Conservation (phyloP, 306 rosid species). For the Senna tora region DNA sequence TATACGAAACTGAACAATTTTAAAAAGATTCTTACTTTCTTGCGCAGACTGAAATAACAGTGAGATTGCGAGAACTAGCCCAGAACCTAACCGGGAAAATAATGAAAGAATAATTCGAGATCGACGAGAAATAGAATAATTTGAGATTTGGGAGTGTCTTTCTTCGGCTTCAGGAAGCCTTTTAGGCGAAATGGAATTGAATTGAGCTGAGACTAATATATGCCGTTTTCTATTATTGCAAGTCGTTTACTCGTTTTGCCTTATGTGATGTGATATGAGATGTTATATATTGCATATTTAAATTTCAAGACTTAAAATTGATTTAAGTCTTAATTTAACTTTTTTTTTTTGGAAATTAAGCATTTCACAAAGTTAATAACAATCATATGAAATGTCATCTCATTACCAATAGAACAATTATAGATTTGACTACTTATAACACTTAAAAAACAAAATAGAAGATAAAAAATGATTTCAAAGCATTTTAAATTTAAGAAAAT, state of each 20-base stretch:
- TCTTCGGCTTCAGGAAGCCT: background rate
- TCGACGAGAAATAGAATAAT: background rate
- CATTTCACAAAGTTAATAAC: no score
- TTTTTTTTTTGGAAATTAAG: no score
- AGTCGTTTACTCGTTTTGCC: conserved; percentile 20
- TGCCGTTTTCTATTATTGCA: background rate
- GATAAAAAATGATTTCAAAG: no score
- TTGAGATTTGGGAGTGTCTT: background rate
- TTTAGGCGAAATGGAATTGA: background rate
- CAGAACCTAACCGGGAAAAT: background rate
- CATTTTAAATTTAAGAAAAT: no score
- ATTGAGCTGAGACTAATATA: background rate
- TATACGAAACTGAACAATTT: background rate
- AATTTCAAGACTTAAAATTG: no score
- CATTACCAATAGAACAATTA: no score
- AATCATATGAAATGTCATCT: no score
- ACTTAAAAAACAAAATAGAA: no score
- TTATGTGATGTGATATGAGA: no score
- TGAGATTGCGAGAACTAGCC: background rate
- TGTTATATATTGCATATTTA: no score
- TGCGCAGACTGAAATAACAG: background rate
- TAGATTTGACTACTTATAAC: no score
- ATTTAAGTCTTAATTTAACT: no score
- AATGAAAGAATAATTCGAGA: background rate
- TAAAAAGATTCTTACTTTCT: conserved; percentile 15